These are phyloP conservation scores for Trichoderma asperellum DNA, from an alignment of 2,329 filamentous ascomycete species.

Conservation along the genomic window DNA sequence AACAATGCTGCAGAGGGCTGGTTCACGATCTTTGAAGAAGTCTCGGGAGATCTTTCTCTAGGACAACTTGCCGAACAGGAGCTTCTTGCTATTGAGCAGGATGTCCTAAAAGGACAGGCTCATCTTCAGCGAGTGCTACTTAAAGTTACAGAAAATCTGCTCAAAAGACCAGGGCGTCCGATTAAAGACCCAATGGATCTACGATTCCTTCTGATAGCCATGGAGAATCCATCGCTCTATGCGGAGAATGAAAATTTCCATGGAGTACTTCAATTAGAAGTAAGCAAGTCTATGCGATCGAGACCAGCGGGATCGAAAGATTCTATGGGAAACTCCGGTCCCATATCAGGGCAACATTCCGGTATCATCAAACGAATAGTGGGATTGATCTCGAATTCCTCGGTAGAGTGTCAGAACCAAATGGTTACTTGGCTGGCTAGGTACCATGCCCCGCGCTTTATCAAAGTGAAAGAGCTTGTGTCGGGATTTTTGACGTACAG, in stretches of 20 bases:
- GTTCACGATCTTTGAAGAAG: constrained; percentile 61
- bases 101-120: constrained; percentile 61
- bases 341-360: constrained; percentile 69
- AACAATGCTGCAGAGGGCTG: constrained; percentile 70
- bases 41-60: constrained; percentile 42
- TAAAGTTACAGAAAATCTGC: constrained; percentile 75
- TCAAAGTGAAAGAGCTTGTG: constrained; percentile 74
- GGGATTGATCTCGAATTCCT: constrained; percentile 76
- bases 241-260: constrained; percentile 46
- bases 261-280: constrained; percentile 46
- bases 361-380: constrained; percentile 84
- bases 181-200: constrained; percentile 70
- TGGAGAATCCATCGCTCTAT: constrained; percentile 78
- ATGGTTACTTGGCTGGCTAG: constrained; percentile 78
- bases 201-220: constrained; percentile 76
- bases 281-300: constrained; percentile 11
- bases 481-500: constrained; percentile 81
- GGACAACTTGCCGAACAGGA: constrained; percentile 42
- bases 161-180: constrained; percentile 77
- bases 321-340: constrained; percentile 44
- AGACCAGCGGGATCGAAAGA: constrained; percentile 32
- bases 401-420: constrained; percentile 75
- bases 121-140: constrained; percentile 72
- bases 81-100: constrained; percentile 51
- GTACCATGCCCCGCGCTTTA: constrained; percentile 68